phyloP scores from a whole-genome alignment of 129 eudicot genomes.

The Glebionis coronaria region DNA sequence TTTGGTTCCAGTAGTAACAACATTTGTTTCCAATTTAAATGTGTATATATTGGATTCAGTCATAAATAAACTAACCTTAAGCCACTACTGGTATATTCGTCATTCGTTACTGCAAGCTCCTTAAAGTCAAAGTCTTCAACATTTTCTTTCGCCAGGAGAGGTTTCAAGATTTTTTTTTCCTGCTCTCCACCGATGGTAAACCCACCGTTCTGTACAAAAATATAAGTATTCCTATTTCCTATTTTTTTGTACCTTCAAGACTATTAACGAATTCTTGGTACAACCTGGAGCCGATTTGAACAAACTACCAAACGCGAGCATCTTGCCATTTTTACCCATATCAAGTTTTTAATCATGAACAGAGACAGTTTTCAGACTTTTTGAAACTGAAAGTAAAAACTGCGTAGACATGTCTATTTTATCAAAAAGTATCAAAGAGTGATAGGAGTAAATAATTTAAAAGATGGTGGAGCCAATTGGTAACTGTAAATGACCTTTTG shows the following conservation, averaged over 20 bases:
- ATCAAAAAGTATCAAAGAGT: no score
- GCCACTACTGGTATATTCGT: slow-evolving; percentile 97
- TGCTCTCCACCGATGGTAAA: slow-evolving; percentile 75
- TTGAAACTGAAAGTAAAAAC: no score
- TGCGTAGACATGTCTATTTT: no score
- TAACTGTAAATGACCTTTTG: no score
- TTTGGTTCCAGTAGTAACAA: slow-evolving; percentile 64
- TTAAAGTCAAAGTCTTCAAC: slow-evolving; percentile 66
- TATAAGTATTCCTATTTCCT: neutral
- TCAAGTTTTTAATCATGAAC: no score
- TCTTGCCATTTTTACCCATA: no score
- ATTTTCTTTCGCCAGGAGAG: slow-evolving; percentile 75
- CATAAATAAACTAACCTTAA: slow-evolving; percentile 61
- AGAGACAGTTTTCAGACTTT: no score
- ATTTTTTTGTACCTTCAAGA: neutral
- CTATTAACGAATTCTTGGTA: neutral
- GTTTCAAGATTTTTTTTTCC: slow-evolving; percentile 83
- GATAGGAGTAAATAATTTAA: no score
- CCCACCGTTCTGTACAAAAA: slow-evolving; percentile 75
- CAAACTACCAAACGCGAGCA: no score
- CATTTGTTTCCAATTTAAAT: slow-evolving; percentile 12
- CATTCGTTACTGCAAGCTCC: slow-evolving; percentile 90
- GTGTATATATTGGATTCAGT: slow-evolving; percentile 6
- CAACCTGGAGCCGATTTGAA: no score
- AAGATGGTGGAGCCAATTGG: no score